Conservation (phyloP, 2,329 filamentous ascomycete genomes). For the Apiospora malaysiana region DNA sequence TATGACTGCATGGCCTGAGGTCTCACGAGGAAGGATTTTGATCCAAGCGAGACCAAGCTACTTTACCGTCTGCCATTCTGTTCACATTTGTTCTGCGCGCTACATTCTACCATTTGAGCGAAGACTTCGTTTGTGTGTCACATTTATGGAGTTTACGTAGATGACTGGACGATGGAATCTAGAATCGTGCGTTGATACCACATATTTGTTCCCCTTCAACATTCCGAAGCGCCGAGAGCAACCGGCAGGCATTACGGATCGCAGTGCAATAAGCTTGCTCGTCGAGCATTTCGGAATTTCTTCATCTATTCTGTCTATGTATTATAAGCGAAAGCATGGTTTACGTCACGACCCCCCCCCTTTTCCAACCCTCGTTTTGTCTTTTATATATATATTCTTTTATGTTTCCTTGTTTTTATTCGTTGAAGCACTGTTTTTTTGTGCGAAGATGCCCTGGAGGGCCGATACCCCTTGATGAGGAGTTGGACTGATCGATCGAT, state of each 20-base stretch:
- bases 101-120: background rate
- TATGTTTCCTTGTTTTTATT: conserved; percentile 16
- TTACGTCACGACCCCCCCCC: background rate
- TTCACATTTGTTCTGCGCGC: background rate
- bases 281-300: background rate
- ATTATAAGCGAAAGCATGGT: conserved; percentile 6
- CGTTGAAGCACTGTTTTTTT: background rate
- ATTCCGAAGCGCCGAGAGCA: background rate
- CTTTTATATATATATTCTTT: background rate
- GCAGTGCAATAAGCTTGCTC: background rate
- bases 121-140: background rate
- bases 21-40: background rate
- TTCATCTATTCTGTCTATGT: background rate
- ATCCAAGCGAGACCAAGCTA: background rate
- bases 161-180: conserved; percentile 7
- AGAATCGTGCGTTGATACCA: background rate
- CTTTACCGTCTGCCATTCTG: background rate
- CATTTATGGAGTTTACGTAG: background rate
- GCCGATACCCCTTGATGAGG: conserved; percentile 21
- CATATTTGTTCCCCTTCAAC: background rate
- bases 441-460: conserved; percentile 7
- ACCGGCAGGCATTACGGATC: background rate
- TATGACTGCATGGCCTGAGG: conserved; percentile 40
- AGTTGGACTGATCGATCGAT: background rate
- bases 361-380: conserved; percentile 18